Conservation (phyloP, 805 yeast species). For the Candida incommunis region DNA sequence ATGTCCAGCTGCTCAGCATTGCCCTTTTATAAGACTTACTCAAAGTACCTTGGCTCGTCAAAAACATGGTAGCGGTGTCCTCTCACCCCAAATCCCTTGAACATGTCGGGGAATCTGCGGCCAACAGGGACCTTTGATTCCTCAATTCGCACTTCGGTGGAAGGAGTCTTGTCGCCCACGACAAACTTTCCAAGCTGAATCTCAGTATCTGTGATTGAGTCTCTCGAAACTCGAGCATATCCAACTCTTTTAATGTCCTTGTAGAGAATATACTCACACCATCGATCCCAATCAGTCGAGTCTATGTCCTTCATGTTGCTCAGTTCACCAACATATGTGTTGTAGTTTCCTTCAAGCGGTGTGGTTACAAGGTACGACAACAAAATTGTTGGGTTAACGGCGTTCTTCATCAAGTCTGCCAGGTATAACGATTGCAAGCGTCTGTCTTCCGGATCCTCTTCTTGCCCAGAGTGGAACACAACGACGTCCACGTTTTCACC, state of each 20-base stretch:
- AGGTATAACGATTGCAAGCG: constrained; percentile 69
- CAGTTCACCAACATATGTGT: constrained; percentile 71
- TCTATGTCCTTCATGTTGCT: constrained; percentile 92
- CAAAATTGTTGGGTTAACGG: constrained; percentile 69
- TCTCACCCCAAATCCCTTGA: constrained; percentile 83
- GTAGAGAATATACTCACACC: constrained; percentile 95
- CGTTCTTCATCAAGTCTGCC: constrained; percentile 63
- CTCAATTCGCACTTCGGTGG: constrained; percentile 41
- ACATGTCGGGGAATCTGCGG: constrained; percentile 61
- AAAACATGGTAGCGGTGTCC: constrained; percentile 92
- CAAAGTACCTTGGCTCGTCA: constrained; percentile 75
- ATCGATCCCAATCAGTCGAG: constrained; percentile 78
- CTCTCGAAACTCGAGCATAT: constrained; percentile 86
- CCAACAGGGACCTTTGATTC: constrained; percentile 45
- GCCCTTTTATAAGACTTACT: constrained; percentile 3
- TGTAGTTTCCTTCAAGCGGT: constrained; percentile 81
- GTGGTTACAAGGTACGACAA: constrained; percentile 82
- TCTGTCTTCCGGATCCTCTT: constrained; percentile 91
- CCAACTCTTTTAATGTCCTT: constrained; percentile 77
- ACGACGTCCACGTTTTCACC: constrained; percentile 82
- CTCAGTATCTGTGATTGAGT: constrained; percentile 93
- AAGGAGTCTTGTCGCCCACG: constrained; percentile 31
- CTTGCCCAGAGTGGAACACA: constrained; percentile 97
- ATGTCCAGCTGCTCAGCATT: too few species aligned
- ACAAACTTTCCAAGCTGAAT: constrained; percentile 89